A percentile compares a stretch with the other conserved stretches of the same genome.
Evolutionary conservation across 2,329 filamentous ascomycete species (phyloP).

Genomic region (Aspergillus terreus): DNA sequence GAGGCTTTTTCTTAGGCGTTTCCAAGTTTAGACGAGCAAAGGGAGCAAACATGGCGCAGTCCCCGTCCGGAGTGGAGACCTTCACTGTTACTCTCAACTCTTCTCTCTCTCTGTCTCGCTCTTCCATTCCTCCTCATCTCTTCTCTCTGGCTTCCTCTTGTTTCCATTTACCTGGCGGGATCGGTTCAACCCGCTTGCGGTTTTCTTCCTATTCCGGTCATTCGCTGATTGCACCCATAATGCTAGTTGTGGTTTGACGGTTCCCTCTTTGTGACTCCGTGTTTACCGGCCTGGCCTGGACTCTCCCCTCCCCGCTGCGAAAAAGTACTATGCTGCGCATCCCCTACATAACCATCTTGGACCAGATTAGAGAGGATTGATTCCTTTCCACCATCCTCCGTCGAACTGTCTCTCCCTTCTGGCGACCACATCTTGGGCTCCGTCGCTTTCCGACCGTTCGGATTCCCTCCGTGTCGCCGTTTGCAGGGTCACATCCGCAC

Average conservation of each 20-base stretch:
- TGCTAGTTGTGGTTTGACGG: not conserved
- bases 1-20: constrained; percentile 12
- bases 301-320: constrained; percentile 7
- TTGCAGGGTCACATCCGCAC: constrained; percentile 1
- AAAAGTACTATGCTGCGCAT: constrained; percentile 17
- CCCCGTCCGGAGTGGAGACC: constrained; percentile 9
- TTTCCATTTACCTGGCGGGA: not conserved
- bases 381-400: constrained; percentile 6
- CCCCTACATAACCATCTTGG: constrained; percentile 17
- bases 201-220: not conserved
- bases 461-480: not conserved
- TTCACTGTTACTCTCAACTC: constrained; percentile 10
- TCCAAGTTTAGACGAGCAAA: constrained; percentile 21
- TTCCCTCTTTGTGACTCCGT: constrained; percentile 6
- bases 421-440: too few relatives aligned
- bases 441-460: not conserved
- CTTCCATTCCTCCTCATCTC: not conserved
- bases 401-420: not conserved
- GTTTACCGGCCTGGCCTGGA: constrained; percentile 12
- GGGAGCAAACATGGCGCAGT: constrained; percentile 18
- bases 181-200: not conserved
- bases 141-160: constrained; percentile 2
- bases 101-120: constrained; percentile 5
- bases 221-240: not conserved
- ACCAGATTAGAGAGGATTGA: constrained; percentile 12